Evolutionary conservation across 2,329 filamentous ascomycete genomes (phyloP).

Genomic region (Apiospora sp.): DNA sequence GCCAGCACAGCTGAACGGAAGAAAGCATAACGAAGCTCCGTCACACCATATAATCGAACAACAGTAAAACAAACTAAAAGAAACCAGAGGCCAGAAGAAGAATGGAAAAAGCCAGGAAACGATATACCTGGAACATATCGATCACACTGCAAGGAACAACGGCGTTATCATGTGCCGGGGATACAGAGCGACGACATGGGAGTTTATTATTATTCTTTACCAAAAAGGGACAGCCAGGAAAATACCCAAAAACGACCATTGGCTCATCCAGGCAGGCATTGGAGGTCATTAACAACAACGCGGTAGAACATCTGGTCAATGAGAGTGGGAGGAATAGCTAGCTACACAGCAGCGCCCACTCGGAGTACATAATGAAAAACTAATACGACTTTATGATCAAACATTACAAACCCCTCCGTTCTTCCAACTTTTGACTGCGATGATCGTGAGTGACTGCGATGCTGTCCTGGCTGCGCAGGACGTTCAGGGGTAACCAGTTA

Average conservation of each 20-base stretch:
- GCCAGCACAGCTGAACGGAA: conserved; percentile 19
- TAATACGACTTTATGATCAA: conserved; percentile 19
- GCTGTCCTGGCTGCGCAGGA: not conserved
- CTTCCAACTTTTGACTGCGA: not conserved
- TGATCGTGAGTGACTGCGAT: not conserved
- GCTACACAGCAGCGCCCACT: conserved; percentile 16
- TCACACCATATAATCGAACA: not conserved
- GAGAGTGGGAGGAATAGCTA: conserved; percentile 3
- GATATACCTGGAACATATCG: not conserved
- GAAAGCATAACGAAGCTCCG: not conserved
- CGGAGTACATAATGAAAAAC: conserved; percentile 11
- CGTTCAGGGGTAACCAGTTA: not conserved
- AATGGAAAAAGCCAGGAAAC: not conserved
- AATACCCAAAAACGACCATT: conserved; percentile 15
- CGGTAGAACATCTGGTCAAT: not conserved
- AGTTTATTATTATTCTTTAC: not conserved
- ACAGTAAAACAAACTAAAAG: not conserved
- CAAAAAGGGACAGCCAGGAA: not conserved
- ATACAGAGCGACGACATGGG: conserved; percentile 1
- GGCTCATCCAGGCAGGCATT: conserved; percentile 19
- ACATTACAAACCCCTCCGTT: not conserved
- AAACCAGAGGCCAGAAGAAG: not conserved
- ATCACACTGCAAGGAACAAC: not conserved
- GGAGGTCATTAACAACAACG: not conserved
- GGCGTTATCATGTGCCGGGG: not conserved